Evolutionary conservation across 2,329 filamentous ascomycete genomes (phyloP), one percentile per base, ranked within the genome.

Genomic region (Capronia epimyces): DNA sequence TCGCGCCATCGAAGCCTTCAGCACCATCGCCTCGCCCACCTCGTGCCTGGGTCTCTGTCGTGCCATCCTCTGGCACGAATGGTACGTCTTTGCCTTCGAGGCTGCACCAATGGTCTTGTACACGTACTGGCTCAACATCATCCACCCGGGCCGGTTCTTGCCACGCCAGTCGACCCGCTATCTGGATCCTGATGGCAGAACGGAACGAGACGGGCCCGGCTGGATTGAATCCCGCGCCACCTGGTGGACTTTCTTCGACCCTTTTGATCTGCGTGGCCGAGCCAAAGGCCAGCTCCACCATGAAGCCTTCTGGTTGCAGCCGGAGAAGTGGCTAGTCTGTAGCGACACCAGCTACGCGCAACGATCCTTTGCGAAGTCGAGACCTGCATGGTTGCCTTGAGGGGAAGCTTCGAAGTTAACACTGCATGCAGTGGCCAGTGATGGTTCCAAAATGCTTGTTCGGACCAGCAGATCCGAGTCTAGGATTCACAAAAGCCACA

Each of bases 11-110:
- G 66, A 70, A 50, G 56, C 60, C 4, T 67, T 69, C 46, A 60
- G 58, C 37, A 56, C 56, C 42, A 60, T 62, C 25, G 42, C 40
- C 6, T 52, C 60, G 1, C 32, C 61, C 18, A 27, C 25, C 7
- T 52, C 50, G 13, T 66, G 63, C 29, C 43, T 45, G 20, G 47
- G 56, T 29, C 49, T 58, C 27, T 69, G 65, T 48, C 59, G 58
- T 4, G 31, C 60, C 1, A 55, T 67, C 9, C 55, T 63, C 8
- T 61, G 53, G 13, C 55, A 69, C 20, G 67, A 69, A 39, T 70
- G 67, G 67, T 69, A 64, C 24, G 50, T 70, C 6, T 69, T 65
- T 49, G 63, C 56, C 10, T 68, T 69, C 46, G 67, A 70, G 46
- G 63, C 64, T 1, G 66, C 65, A 0, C 65, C 64, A 0, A 68